A percentile compares a stretch with the other conserved stretches of the same genome.
Evolutionary conservation across 768 basidiomycete species (phyloP).

Genomic region (Solioccasus polychromus): DNA sequence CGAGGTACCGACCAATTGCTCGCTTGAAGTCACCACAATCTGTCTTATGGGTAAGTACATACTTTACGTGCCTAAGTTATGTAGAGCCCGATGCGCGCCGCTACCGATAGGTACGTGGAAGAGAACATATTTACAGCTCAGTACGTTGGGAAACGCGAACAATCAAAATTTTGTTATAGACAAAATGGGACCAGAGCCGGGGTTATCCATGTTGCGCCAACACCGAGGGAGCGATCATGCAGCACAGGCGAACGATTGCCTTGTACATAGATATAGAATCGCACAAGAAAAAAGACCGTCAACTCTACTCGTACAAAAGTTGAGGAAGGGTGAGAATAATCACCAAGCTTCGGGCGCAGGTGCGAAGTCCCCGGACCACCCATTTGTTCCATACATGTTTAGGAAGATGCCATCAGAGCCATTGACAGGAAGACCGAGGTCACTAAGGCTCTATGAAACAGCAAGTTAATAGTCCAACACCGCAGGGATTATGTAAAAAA

Average conservation of each 20-base stretch:
- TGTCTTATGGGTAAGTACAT: conserved; percentile 6
- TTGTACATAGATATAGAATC: conserved; percentile 16
- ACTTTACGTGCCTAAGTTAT: not conserved
- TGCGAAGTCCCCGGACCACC: conserved; percentile 74
- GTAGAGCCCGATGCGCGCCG: too few species aligned
- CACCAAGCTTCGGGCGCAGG: conserved; percentile 85
- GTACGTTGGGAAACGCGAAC: not conserved
- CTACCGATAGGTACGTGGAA: conserved; percentile 1
- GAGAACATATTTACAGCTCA: not conserved
- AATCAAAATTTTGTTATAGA: conserved; percentile 1
- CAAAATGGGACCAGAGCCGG: not conserved
- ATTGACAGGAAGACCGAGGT: conserved; percentile 88
- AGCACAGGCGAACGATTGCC: conserved; percentile 17
- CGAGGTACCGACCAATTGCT: too few species aligned
- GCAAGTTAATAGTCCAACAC: not conserved
- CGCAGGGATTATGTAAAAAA: not conserved
- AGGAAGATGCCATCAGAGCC: conserved; percentile 91
- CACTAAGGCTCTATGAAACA: conserved; percentile 70
- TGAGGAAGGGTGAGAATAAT: conserved; percentile 27
- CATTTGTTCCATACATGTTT: conserved; percentile 63
- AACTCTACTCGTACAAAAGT: conserved; percentile 22
- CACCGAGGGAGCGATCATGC: conserved; percentile 13
- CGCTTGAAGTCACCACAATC: too few species aligned
- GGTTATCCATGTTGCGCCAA: conserved; percentile 1
- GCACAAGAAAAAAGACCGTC: conserved; percentile 21